These are phyloP conservation scores for Macroventuria anomochaeta DNA, from an alignment of 2,329 filamentous ascomycete genomes.

Conservation along the genomic window DNA sequence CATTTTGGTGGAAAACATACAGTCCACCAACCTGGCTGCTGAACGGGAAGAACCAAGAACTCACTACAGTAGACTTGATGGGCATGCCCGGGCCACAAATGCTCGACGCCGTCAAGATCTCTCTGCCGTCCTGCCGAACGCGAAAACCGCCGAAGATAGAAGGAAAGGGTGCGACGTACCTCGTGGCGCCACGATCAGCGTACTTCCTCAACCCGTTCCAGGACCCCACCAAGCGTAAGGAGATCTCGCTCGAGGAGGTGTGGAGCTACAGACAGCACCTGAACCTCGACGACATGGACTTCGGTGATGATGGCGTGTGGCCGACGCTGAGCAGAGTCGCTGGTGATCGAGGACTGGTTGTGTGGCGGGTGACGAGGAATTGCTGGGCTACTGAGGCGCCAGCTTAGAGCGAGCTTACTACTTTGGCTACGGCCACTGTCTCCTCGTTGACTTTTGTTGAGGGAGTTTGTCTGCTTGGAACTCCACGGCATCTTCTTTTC, in stretches of 20 bases:
- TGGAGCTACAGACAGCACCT: slow-evolving; percentile 73
- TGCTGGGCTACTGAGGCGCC: slow-evolving; percentile 37
- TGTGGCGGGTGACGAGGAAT: slow-evolving; percentile 52
- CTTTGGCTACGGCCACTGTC: no score
- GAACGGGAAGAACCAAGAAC: slow-evolving; percentile 74
- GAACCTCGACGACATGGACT: slow-evolving; percentile 81
- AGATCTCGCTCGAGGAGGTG: slow-evolving; percentile 70
- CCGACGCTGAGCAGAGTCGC: slow-evolving; percentile 72
- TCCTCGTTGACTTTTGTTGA: no score
- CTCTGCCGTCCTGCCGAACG: slow-evolving; percentile 58
- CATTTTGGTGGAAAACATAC: slow-evolving; percentile 87
- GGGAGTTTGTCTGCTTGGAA: neutral
- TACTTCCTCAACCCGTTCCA: slow-evolving; percentile 68
- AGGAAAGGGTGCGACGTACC: slow-evolving; percentile 61
- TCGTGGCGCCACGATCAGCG: slow-evolving; percentile 76
- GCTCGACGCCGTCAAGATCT: slow-evolving; percentile 63
- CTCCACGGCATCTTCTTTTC: slow-evolving; percentile 6
- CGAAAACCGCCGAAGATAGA: slow-evolving; percentile 48
- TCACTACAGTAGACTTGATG: slow-evolving; percentile 77
- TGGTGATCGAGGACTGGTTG: slow-evolving; percentile 54
- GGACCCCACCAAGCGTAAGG: slow-evolving; percentile 33
- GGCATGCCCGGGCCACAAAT: slow-evolving; percentile 69
- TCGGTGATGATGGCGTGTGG: slow-evolving; percentile 77
- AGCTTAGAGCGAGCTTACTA: neutral
- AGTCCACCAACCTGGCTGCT: slow-evolving; percentile 81